Evolutionary conservation across 73 alveolate genomes (phyloP), one percentile per base, ranked within the genome.

Genomic region (Diophrys sp.): DNA sequence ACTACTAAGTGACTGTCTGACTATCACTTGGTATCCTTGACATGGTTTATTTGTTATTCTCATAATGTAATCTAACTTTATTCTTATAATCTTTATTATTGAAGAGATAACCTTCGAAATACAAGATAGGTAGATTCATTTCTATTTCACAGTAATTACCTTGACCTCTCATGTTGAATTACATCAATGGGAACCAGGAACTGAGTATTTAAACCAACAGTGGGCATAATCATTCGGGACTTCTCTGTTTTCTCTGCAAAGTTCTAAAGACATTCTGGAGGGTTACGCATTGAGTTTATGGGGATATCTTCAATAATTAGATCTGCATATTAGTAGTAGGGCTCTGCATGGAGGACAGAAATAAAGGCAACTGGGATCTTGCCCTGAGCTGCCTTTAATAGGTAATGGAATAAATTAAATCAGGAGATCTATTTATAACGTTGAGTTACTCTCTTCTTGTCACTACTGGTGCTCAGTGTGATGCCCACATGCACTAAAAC

Each of bases 221-320:
- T 74, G 2, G 93, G 90, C 89, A 75, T 71, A 14, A 56, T 55
- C 57, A 30, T 54, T 26, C 26, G 29, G 70, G 32, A 74, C 23
- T 14, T n/a, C 27, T 31, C 54, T 18, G 28, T 54, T 33, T 79
- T 86, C 34, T 77, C 89, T 18, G 96, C 91, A 67, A 82, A 85
- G 33, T 27, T 54, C 53, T 81, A 79, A 0, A 90, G 70, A 14
- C 90, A 88, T 72, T 82, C 90, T 1, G 97, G 95, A 27, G 95
- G 94, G 73, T 92, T 89, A 27, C 97, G 70, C 70, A 92, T 88
- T 71, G 94, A 84, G 72, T 89, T 78, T 34, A 92, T 89, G 23
- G 97, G 97, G 33, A 92, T 85, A 34, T 92, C 97, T 55, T 92
- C 97, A 67, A 92, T 88, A 31, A 90, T 80, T 27, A 90, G 70